These are phyloP conservation scores for Dictyostelium purpureum DNA, from an alignment of 78 protist species.

Conservation along the genomic window DNA sequence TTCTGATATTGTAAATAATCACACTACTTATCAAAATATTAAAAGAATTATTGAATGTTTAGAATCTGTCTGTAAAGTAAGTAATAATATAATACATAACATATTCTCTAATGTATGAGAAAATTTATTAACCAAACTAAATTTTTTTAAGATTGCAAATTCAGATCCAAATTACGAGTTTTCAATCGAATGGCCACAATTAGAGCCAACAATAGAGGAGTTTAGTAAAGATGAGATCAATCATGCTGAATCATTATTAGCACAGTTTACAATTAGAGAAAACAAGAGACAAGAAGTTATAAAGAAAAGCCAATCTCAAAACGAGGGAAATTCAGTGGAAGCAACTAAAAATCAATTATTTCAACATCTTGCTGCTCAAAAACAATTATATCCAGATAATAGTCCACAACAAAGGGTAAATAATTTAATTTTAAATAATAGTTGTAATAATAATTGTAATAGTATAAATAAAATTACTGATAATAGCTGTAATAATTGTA, in stretches of 20 bases:
- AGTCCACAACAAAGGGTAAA: constrained; percentile 3
- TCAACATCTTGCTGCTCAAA: constrained; percentile 74
- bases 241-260: constrained; percentile 42
- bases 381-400: constrained; percentile 66
- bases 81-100: background rate
- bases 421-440: constrained; percentile 9
- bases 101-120: background rate
- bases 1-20: constrained; percentile 10
- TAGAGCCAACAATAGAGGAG: background rate
- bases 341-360: constrained; percentile 67
- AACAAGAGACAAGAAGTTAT: constrained; percentile 71
- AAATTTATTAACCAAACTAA: background rate
- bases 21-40: constrained; percentile 32
- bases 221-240: constrained; percentile 19
- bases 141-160: constrained; percentile 46
- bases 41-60: constrained; percentile 58
- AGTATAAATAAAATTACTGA: background rate
- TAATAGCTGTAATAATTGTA: background rate
- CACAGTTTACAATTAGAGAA: constrained; percentile 65
- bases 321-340: constrained; percentile 13
- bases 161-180: constrained; percentile 35
- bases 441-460: constrained; percentile 14
- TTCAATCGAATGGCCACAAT: constrained; percentile 52
- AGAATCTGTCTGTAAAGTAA: constrained; percentile 65
- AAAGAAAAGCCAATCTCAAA: constrained; percentile 36